phyloP scores from a whole-genome alignment of 2,329 filamentous ascomycete species.

The Pseudocercospora ulei region DNA sequence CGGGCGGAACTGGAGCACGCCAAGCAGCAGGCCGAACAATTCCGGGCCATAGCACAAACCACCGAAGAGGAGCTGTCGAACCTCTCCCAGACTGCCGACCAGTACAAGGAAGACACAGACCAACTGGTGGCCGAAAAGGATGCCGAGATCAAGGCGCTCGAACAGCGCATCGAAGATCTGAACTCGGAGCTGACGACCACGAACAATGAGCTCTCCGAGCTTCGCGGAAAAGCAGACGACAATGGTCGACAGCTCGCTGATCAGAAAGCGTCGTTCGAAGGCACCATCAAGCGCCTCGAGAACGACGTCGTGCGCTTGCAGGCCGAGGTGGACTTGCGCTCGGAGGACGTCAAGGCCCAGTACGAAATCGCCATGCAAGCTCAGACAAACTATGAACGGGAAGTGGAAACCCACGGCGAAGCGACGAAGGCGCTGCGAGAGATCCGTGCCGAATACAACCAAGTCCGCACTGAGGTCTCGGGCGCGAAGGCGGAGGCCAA shows the following conservation, averaged over 20 bases:
- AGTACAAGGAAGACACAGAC: conserved; percentile 82
- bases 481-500: conserved; percentile 72
- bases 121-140: conserved; percentile 66
- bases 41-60: conserved; percentile 75
- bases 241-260: conserved; percentile 61
- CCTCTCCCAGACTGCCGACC: conserved; percentile 68
- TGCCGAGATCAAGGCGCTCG: conserved; percentile 65
- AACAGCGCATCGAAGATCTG: conserved; percentile 74
- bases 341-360: conserved; percentile 84
- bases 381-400: conserved; percentile 89
- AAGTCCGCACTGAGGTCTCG: conserved; percentile 68
- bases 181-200: conserved; percentile 69
- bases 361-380: conserved; percentile 87
- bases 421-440: conserved; percentile 77
- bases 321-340: conserved; percentile 71
- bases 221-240: conserved; percentile 74
- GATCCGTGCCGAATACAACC: conserved; percentile 69
- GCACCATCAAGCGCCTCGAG: conserved; percentile 69
- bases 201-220: conserved; percentile 68
- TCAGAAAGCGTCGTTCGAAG: conserved; percentile 67
- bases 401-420: conserved; percentile 89
- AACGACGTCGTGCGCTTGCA: conserved; percentile 72
- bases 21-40: conserved; percentile 72
- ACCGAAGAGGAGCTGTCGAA: conserved; percentile 80
- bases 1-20: conserved; percentile 71